phyloP scores from a whole-genome alignment of 228 moss, liverwort and hornwort genomes.

The Sphagnum fallax region DNA sequence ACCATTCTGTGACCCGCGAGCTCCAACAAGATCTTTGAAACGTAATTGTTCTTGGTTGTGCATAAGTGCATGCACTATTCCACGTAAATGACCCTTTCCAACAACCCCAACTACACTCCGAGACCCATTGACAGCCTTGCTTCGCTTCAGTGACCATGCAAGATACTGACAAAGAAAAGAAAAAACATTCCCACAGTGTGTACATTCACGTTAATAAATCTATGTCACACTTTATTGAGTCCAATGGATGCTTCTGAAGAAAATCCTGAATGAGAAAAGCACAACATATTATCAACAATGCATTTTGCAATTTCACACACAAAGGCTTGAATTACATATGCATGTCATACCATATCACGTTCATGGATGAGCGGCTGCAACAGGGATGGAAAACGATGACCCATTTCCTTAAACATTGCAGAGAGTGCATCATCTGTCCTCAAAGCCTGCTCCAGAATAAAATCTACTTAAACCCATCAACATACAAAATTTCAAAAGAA shows the following conservation, averaged over 20 bases:
- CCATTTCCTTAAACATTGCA: conserved; percentile 67
- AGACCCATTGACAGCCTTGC: conserved; percentile 78
- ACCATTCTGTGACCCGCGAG: conserved; percentile 7
- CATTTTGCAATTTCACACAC: no score
- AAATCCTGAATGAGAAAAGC: no score
- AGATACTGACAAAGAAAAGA: conserved; percentile 34
- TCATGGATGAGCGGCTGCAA: conserved; percentile 75
- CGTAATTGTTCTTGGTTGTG: conserved; percentile 61
- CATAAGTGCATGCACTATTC: conserved; percentile 49
- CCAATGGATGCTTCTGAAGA: neutral
- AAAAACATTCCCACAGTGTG: neutral
- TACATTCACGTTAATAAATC: neutral
- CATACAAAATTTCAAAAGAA: neutral
- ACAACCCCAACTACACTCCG: conserved; percentile 66
- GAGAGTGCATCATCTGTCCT: conserved; percentile 71
- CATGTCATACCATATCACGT: conserved; percentile 50
- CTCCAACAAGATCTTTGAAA: conserved; percentile 64
- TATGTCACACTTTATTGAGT: neutral
- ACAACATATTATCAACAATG: no score
- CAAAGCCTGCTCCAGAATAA: conserved; percentile 21
- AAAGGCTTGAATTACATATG: no score
- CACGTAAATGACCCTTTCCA: conserved; percentile 71
- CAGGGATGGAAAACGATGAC: conserved; percentile 55
- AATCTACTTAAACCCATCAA: neutral
- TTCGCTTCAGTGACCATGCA: conserved; percentile 79